phyloP scores from a whole-genome alignment of 441 rosid genomes.

The Arabidopsis hybrid region DNA sequence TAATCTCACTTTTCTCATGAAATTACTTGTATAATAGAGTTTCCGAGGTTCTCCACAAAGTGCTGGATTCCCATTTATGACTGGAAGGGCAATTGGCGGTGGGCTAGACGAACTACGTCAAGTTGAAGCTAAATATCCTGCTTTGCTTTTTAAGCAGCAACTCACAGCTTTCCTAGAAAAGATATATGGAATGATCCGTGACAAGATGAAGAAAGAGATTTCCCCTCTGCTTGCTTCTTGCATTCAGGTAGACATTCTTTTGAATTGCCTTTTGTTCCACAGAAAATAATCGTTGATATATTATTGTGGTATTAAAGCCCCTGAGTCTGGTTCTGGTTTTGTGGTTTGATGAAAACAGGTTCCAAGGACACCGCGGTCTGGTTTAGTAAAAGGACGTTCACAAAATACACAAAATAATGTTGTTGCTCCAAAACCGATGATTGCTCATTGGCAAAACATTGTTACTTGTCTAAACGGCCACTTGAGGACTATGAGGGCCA shows the following conservation, averaged over 20 bases:
- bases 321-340: slow-evolving; percentile 30
- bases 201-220: slow-evolving; percentile 76
- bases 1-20: slow-evolving; percentile 28
- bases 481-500: slow-evolving; percentile 65
- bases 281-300: slow-evolving; percentile 5
- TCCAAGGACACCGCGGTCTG: slow-evolving; percentile 71
- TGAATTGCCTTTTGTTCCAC: slow-evolving; percentile 13
- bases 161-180: slow-evolving; percentile 85
- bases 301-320: slow-evolving; percentile 20
- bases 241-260: slow-evolving; percentile 60
- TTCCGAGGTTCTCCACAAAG: slow-evolving; percentile 70
- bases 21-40: slow-evolving; percentile 50
- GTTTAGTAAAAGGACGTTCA: slow-evolving; percentile 71
- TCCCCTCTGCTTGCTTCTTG: slow-evolving; percentile 73
- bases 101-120: slow-evolving; percentile 69
- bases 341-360: slow-evolving; percentile 55
- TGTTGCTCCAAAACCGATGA: slow-evolving; percentile 67
- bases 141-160: slow-evolving; percentile 78
- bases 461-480: slow-evolving; percentile 62
- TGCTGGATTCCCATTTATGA: slow-evolving; percentile 68
- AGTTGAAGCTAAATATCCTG: slow-evolving; percentile 84
- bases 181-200: slow-evolving; percentile 82
- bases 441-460: slow-evolving; percentile 79
- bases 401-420: slow-evolving; percentile 69
- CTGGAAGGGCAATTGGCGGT: slow-evolving; percentile 55